phyloP scores from a whole-genome alignment of 1,284 basidiomycete genomes.

The Tylopilus microsporus region DNA sequence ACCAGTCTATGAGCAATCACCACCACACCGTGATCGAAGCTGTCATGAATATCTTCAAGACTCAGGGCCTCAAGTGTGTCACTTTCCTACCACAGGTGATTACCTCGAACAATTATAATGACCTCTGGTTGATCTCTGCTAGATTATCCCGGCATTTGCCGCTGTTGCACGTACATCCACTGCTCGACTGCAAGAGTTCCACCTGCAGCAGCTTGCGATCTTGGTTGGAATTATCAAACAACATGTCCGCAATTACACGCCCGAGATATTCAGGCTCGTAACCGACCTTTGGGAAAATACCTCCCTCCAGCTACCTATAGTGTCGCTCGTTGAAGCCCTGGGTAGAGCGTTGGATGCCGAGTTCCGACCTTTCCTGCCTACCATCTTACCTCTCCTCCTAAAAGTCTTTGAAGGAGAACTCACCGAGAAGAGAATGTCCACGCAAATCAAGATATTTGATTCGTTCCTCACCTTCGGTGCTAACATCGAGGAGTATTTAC shows the following conservation, averaged over 20 bases:
- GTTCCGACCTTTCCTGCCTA: slow-evolving; percentile 96
- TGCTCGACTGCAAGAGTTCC: slow-evolving; percentile 86
- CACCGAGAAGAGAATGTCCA: slow-evolving; percentile 70
- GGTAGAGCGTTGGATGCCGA: slow-evolving; percentile 95
- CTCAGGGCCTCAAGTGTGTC: slow-evolving; percentile 94
- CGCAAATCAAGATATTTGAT: slow-evolving; percentile 89
- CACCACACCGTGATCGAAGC: slow-evolving; percentile 96
- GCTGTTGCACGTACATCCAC: slow-evolving; percentile 81
- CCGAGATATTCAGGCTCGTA: slow-evolving; percentile 77
- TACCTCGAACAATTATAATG: neutral
- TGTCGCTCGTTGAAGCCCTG: slow-evolving; percentile 91
- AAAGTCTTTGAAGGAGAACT: slow-evolving; percentile 87
- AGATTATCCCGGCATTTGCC: slow-evolving; percentile 97
- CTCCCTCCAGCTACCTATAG: slow-evolving; percentile 86
- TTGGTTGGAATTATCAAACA: slow-evolving; percentile 97
- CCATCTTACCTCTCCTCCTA: slow-evolving; percentile 85
- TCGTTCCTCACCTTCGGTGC: slow-evolving; percentile 94
- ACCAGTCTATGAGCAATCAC: slow-evolving; percentile 78
- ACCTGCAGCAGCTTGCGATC: slow-evolving; percentile 94
- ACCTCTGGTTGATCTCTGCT: slow-evolving; percentile 11
- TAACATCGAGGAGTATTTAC: slow-evolving; percentile 97
- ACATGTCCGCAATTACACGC: slow-evolving; percentile 90
- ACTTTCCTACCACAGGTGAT: slow-evolving; percentile 89
- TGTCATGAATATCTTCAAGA: slow-evolving; percentile 99
- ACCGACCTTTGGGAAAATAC: slow-evolving; percentile 88